Evolutionary conservation across 1,139 yeast genomes (phyloP), one percentile per base, ranked within the genome.

Genomic region (Suhomyces bokatorum): DNA sequence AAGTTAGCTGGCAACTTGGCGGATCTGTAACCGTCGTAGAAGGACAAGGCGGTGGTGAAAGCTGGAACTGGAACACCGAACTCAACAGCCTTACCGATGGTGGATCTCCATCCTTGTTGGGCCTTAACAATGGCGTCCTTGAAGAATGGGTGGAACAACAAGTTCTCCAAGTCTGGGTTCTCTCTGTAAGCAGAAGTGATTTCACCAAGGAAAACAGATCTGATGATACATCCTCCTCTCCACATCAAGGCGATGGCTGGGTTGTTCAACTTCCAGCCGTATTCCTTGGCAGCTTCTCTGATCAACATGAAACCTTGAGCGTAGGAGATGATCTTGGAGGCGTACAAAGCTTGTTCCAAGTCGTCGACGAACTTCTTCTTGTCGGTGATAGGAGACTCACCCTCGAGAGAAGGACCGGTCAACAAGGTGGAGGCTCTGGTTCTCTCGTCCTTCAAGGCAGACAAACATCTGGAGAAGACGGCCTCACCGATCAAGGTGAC

Each of bases 211-310:
- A 93, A 93, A 57, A 91, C 97, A 47, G 99, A 93, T 81, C 98
- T 88, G 75, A 93, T 93, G 73, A 93, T 93, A 82, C 99, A 93
- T 60, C 99, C 99, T 78, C 99, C 99, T 83, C 99, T 87, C 99
- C 99, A 93, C 99, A 93, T 93, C 66, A 93, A 83, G 59, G 98
- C 99, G 63, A 93, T 93, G 53, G 96, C 93, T 58, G 98, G 97
- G 83, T 88, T 87, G 87, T 93, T 93, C 71, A 93, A 81, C 71
- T 88, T 84, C 99, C 99, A 93, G 64, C 85, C 85, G 81, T 89
- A 93, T 72, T 89, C 96, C 75, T 81, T 86, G 59, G 97, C 98
- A 60, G 99, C 99, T 74, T 93, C 97, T 71, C 95, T 88, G 76
- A 93, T 90, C 70, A 93, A 84, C 98, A 93, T 93, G 86, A 93